Base-by-base conservation (phyloP, 2,329 filamentous ascomycete species). In the Sporothrix humicola region DNA sequence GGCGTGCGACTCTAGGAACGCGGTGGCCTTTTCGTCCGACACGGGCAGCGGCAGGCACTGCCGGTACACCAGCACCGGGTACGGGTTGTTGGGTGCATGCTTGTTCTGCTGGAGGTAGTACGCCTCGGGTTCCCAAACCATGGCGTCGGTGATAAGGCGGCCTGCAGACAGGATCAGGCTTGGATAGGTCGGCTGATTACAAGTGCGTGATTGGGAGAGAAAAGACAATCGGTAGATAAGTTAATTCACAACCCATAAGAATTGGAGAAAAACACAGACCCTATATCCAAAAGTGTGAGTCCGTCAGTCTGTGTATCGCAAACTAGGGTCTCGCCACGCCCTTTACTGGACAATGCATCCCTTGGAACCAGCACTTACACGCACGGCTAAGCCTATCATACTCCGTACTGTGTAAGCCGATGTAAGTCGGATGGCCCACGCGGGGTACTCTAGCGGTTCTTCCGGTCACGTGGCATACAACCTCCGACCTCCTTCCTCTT, bases 31-130 rank as follows among this genome's bases (percentile, higher is more conserved):
- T 13, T 71, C 69, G 31, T 63, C 69, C 6, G 69, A 63, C 7
- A 71, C 56, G 20, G 69, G 69, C 42, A 71, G 23, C 17, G 69
- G 69, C 44, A 71, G 59, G 52, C 69, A 71, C 46, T 71, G 69
- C 4, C 69, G 56, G 37, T 71, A 71, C 13, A 71, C 69, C 26
- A 71, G 44, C 37, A 71, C 69, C 15, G 69, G 69, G 23, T 37
- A 61, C 5, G 37, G 17, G 46, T 52, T 71, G 44, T 71, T 71
- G 37, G 69, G 69, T 7, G 69, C 69, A 63, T 71, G 56, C 44
- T 63, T 71, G 26, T 61, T 71, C 23, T 44, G 31, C 23, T 71
- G 23, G 7, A 71, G 26, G 46, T 71, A 63, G 17, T 71, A 71
- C 58, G 54, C 52, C 58, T 71, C 69, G 5, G 69, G 69, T 10